Evolutionary conservation across 2,329 filamentous ascomycete species (phyloP), one percentile per base, ranked within the genome.

Genomic region (Calonectria multiphialidica): DNA sequence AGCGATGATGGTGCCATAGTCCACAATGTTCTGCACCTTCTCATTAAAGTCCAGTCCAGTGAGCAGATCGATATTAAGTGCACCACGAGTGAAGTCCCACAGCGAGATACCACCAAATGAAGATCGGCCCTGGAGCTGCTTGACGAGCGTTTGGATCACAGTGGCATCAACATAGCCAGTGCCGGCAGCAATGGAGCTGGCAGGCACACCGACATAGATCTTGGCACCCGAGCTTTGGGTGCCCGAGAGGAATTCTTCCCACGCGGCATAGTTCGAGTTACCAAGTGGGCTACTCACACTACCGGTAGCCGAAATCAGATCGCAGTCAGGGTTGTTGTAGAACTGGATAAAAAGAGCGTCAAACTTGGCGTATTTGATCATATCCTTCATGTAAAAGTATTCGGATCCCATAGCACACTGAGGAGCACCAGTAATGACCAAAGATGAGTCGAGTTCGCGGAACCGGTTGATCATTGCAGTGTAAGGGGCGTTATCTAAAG

Each of bases 291-390:
- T 77, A 10, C 79, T 72, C 21, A 69, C 80, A 9, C 79, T 65
- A 10, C 74, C 70, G 71, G 82, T 82, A 63, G 74, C 70, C 13
- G 76, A 40, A 71, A 84, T 76, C 30, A 81, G 79, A 55, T 85
- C 82, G 75, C 86, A 87, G 21, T 59, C 73, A 0, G 76, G 75
- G 77, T 88, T 88, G 82, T 88, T 87, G 81, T 87, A 88, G 79
- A 88, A 88, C 80, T 88, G 87, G 63, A 88, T 79, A 77, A 86
- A 87, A 53, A 86, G 79, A 12, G 83, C 81, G 33, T 86, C 84
- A 72, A 88, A 86, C 53, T 83, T 78, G 50, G 83, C 81, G 66
- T 83, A 77, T 16, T 83, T 80, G 44, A 88, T 84, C 74, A 87
- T 78, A 6, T 82, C 79, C 64, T 81, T 77, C 78, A 86, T 81